Base-by-base conservation (phyloP, 2,329 filamentous ascomycete genomes). In the Sclerotinia subarctica region DNA sequence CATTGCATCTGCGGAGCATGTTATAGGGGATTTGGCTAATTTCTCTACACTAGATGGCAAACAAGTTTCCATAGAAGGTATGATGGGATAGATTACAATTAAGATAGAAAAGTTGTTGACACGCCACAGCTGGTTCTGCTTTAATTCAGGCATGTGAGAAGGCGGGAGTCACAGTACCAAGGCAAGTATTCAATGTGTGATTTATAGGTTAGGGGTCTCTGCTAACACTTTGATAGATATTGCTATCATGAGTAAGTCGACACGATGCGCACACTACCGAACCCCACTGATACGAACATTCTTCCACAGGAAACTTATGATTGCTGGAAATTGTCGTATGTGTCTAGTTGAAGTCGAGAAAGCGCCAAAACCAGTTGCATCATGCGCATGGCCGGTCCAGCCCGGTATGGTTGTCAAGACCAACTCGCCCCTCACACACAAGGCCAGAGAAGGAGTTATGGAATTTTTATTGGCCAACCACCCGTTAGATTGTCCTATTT, bases 311-410 rank as follows among this genome's bases (percentile, higher is more conserved):
- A 98, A 99, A 83, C 87, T 99, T 75, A 93, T 96, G 90, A 97
- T 99, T 85, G 95, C 95, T 77, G 95, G 95, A 81, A 99, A 98
- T 83, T 99, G 95, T 81, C 93, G 95, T 84, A 99, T 99, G 95
- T 99, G 95, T 82, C 84, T 99, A 78, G 95, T 99, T 78, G 95
- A 99, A 84, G 95, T 99, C 74, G 95, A 98, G 83, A 88, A 89
- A 81, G 92, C 93, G 70, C 95, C 95, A 69, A 99, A 99, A 83
- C 95, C 95, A 70, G 94, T 98, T 68, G 95, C 95, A 76, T 99
- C 95, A 71, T 99, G 95, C 82, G 95, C 95, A 75, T 99, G 95
- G 95, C 95, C 95, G 64, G 95, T 98, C 74, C 94, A 97, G 81
- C 92, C 95, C 67, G 95, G 95, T 71, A 99, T 99, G 95, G 93